Percentiles rank a stretch among this genome's conserved stretches.
These are phyloP conservation scores for Tritrichomonas foetus DNA, from an alignment of 208 protist genomes.

Conservation along the genomic window DNA sequence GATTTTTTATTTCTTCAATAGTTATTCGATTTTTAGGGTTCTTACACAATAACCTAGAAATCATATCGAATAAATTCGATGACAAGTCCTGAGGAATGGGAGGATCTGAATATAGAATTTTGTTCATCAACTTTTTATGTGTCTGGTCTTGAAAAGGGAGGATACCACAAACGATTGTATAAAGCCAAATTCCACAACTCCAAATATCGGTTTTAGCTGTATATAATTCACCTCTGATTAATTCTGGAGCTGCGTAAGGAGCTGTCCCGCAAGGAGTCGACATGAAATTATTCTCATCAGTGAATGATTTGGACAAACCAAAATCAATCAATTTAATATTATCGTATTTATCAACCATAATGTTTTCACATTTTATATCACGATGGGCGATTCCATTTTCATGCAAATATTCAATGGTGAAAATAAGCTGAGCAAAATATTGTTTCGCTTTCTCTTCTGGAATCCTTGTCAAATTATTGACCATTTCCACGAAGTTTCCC, in stretches of 20 bases:
- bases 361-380: slow-evolving; percentile 42
- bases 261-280: background rate
- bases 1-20: background rate
- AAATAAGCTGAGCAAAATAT: slow-evolving; percentile 34
- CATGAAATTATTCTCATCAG: background rate
- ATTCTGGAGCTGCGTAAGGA: slow-evolving; percentile 39
- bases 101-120: no score
- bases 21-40: background rate
- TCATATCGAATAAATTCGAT: background rate
- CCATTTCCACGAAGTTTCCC: slow-evolving; percentile 34
- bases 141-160: slow-evolving; percentile 25
- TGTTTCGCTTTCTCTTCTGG: slow-evolving; percentile 23
- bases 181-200: slow-evolving; percentile 24
- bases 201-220: slow-evolving; percentile 20
- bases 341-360: no score
- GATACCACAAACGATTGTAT: background rate
- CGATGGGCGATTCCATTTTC: background rate
- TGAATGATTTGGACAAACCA: background rate
- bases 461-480: background rate
- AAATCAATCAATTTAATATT: no score
- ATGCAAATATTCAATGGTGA: slow-evolving; percentile 41
- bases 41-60: background rate
- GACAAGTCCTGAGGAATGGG: no score
- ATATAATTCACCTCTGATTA: background rate
- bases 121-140: no score